These are phyloP conservation scores for Globisporangium ultimum DNA, from an alignment of 352 stramenopile genomes.

Conservation along the genomic window DNA sequence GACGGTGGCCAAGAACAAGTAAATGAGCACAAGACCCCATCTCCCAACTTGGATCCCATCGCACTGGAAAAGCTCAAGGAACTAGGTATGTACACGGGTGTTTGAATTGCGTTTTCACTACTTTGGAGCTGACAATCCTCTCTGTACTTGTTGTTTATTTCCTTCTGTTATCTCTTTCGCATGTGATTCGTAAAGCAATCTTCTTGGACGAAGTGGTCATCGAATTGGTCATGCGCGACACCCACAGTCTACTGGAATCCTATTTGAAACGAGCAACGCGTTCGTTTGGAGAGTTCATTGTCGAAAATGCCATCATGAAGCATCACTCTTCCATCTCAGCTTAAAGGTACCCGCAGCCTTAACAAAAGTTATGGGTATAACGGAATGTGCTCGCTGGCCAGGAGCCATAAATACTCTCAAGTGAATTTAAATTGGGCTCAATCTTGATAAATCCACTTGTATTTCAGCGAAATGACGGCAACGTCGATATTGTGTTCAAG, in stretches of 20 bases:
- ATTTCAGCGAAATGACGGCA: too few species aligned
- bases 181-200: constrained; percentile 29
- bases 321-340: constrained; percentile 23
- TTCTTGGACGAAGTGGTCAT: constrained; percentile 82
- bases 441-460: too few species aligned
- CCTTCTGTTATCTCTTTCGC: neutral
- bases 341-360: constrained; percentile 1
- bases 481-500: too few species aligned
- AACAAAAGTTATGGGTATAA: too few species aligned
- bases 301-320: constrained; percentile 46
- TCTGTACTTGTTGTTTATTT: constrained; percentile 2
- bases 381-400: too few species aligned
- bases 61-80: constrained; percentile 47
- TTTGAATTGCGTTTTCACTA: neutral
- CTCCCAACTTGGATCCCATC: constrained; percentile 18
- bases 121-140: neutral
- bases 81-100: constrained; percentile 32
- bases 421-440: too few species aligned
- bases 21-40: constrained; percentile 28
- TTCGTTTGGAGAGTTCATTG: constrained; percentile 58
- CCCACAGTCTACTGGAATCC: constrained; percentile 59
- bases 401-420: too few species aligned
- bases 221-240: constrained; percentile 73
- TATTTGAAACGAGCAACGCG: constrained; percentile 59
- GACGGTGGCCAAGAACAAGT: constrained; percentile 57